Evolutionary conservation across 495 filamentous ascomycete genomes (phyloP).

Genomic region (Tuber aestivum): DNA sequence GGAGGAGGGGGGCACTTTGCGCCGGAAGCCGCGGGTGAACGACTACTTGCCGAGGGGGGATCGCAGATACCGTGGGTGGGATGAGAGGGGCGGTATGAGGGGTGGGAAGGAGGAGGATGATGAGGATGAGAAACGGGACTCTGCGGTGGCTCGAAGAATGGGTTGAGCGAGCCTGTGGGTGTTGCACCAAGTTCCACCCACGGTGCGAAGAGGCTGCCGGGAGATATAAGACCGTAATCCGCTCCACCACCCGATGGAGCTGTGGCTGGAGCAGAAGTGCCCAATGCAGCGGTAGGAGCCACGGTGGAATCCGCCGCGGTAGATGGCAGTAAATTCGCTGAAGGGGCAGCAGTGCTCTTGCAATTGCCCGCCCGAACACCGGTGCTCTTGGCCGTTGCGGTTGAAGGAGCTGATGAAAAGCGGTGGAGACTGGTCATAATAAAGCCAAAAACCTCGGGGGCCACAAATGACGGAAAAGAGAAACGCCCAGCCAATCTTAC

Average conservation of each 20-base stretch:
- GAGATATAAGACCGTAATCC: not conserved
- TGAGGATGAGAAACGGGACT: constrained; percentile 18
- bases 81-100: not conserved
- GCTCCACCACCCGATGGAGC: not conserved
- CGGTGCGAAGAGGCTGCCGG: constrained; percentile 12
- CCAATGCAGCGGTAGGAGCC: not conserved
- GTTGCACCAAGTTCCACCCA: constrained; percentile 29
- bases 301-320: not conserved
- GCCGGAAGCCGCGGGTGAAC: not conserved
- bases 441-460: not conserved
- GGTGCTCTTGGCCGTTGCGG: not conserved
- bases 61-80: not conserved
- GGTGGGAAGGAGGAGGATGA: not conserved
- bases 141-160: constrained; percentile 21
- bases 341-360: not conserved
- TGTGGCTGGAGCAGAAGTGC: not conserved
- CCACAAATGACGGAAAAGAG: not conserved
- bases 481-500: not conserved
- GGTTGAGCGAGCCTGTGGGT: constrained; percentile 27
- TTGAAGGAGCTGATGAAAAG: not conserved
- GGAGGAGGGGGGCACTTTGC: not conserved
- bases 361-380: not conserved
- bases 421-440: not conserved
- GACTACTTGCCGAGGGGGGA: not conserved
- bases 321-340: not conserved